These are phyloP conservation scores for Venturia carpophila DNA, from an alignment of 2,329 filamentous ascomycete species.

Conservation along the genomic window DNA sequence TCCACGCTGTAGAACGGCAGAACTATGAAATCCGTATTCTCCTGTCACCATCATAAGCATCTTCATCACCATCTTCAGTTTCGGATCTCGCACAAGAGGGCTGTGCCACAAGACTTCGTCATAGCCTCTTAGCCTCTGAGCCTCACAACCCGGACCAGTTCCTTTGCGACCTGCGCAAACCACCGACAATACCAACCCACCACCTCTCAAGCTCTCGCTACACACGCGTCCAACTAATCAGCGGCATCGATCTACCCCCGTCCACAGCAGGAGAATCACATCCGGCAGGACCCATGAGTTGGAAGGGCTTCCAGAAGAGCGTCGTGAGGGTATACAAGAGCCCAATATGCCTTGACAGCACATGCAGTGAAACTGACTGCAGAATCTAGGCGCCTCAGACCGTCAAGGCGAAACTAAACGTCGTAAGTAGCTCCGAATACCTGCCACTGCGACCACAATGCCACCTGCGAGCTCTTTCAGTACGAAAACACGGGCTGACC, in stretches of 20 bases:
- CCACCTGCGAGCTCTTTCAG: slow-evolving; percentile 16
- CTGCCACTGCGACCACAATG: slow-evolving; percentile 5
- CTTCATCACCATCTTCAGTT: neutral
- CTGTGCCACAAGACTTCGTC: neutral
- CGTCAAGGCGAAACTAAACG: slow-evolving; percentile 85
- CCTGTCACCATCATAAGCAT: neutral
- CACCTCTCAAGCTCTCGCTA: neutral
- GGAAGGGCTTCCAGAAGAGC: slow-evolving; percentile 92
- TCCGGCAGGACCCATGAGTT: slow-evolving; percentile 63
- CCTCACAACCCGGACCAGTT: neutral
- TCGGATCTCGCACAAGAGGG: neutral
- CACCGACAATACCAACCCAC: neutral
- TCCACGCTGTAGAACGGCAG: neutral
- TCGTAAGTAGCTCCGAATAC: slow-evolving; percentile 39
- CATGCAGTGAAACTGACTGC: slow-evolving; percentile 10
- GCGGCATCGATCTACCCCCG: neutral
- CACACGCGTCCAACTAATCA: neutral
- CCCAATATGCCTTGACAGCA: neutral
- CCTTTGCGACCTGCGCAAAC: neutral
- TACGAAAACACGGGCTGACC: slow-evolving; percentile 21
- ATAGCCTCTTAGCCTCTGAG: slow-evolving; percentile 3
- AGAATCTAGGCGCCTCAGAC: slow-evolving; percentile 66
- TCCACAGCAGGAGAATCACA: neutral
- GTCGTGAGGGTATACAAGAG: slow-evolving; percentile 61
- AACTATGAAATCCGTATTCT: neutral